These are phyloP conservation scores for Apiospora aurea DNA, from an alignment of 2,329 filamentous ascomycete genomes.

Conservation along the genomic window DNA sequence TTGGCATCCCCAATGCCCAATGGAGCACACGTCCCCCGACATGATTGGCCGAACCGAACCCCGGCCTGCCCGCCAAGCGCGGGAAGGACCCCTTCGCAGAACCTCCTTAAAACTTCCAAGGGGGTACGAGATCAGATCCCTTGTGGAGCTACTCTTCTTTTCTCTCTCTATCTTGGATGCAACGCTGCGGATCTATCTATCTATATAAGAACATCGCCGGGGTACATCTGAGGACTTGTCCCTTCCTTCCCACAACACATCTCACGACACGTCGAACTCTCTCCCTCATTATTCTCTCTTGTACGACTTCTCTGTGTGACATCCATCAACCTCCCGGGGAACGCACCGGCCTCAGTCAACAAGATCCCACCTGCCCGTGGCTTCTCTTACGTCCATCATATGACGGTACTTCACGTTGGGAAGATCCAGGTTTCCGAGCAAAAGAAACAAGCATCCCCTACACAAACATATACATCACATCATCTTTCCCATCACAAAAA, in stretches of 20 bases:
- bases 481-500: background rate
- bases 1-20: background rate
- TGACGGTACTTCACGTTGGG: background rate
- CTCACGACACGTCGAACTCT: too few relatives aligned
- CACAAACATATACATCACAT: background rate
- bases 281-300: too few relatives aligned
- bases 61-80: background rate
- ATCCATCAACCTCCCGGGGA: too few relatives aligned
- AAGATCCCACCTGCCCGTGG: background rate
- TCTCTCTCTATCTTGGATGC: background rate
- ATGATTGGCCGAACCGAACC: background rate
- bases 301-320: too few relatives aligned
- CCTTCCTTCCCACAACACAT: too few relatives aligned
- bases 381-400: background rate
- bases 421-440: background rate
- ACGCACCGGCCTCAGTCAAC: background rate
- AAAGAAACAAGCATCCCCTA: too few relatives aligned
- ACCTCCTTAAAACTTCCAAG: slow-evolving; percentile 6
- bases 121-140: background rate
- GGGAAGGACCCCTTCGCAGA: background rate
- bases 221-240: background rate
- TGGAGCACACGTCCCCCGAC: background rate
- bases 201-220: background rate
- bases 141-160: background rate
- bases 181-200: background rate